Percentiles rank a stretch among this genome's conserved stretches.
These are phyloP conservation scores for Polygonum maritimum DNA, from an alignment of 148 eudicot species.

Conservation along the genomic window DNA sequence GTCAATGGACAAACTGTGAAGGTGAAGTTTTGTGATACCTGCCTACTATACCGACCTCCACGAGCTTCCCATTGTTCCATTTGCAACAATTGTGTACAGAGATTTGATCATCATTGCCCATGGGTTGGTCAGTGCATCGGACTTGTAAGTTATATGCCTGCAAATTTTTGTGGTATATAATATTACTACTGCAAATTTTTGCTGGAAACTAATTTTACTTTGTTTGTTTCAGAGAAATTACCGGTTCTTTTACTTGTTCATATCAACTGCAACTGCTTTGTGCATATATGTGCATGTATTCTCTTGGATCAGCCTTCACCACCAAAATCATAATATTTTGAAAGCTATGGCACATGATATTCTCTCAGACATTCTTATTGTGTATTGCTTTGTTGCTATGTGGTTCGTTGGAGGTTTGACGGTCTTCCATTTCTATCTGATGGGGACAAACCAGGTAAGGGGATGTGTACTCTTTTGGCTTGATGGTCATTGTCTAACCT, in stretches of 20 bases:
- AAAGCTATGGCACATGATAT: slow-evolving; percentile 51
- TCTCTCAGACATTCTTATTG: slow-evolving; percentile 51
- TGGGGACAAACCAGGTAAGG: slow-evolving; percentile 74
- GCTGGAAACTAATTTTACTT: slow-evolving; percentile 1
- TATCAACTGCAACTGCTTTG: slow-evolving; percentile 60
- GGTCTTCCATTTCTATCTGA: slow-evolving; percentile 74
- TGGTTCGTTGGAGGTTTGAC: slow-evolving; percentile 95
- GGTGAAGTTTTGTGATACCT: slow-evolving; percentile 90
- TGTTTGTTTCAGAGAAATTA: slow-evolving; percentile 75
- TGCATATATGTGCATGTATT: slow-evolving; percentile 75
- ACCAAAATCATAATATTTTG: slow-evolving; percentile 29
- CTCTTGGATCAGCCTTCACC: slow-evolving; percentile 48
- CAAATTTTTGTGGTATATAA: neutral
- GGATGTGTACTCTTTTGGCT: neutral
- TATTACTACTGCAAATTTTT: neutral
- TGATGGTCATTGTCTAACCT: neutral
- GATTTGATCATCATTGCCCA: slow-evolving; percentile 97
- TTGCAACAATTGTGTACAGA: slow-evolving; percentile 94
- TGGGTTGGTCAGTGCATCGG: slow-evolving; percentile 99
- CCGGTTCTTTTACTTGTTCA: slow-evolving; percentile 73
- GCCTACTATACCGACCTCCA: slow-evolving; percentile 91
- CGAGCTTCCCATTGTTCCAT: slow-evolving; percentile 97
- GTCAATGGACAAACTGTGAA: slow-evolving; percentile 72
- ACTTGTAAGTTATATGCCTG: slow-evolving; percentile 41
- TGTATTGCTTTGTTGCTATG: slow-evolving; percentile 71